phyloP scores from a whole-genome alignment of 352 stramenopile genomes.

The Pythium scleroteichum region DNA sequence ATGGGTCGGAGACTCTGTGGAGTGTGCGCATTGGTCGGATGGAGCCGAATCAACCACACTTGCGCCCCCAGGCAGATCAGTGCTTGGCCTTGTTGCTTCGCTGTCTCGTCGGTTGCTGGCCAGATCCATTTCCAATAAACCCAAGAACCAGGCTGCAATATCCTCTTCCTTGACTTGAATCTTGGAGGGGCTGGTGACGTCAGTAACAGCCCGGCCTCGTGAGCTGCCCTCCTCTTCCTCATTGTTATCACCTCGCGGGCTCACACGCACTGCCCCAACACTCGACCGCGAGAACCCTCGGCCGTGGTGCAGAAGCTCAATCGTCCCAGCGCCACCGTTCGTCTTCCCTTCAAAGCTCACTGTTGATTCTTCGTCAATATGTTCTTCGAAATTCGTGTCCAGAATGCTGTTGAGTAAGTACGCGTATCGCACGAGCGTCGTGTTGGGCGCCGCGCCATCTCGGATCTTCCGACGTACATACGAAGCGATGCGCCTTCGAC shows the following conservation, averaged over 20 bases:
- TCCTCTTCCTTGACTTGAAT: slow-evolving; percentile 60
- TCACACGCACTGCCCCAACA: background rate
- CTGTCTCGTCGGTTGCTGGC: slow-evolving; percentile 30
- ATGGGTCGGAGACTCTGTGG: background rate
- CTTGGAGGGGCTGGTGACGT: slow-evolving; percentile 28
- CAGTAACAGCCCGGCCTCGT: background rate
- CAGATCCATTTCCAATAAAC: slow-evolving; percentile 64
- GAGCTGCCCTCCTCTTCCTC: slow-evolving; percentile 5
- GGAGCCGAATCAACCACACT: too few species aligned
- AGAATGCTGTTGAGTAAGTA: slow-evolving; percentile 64
- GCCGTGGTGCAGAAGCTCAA: background rate
- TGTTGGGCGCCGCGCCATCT: slow-evolving; percentile 67
- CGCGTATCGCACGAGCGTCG: slow-evolving; percentile 58
- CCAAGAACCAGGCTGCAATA: slow-evolving; percentile 71
- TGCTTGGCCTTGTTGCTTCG: slow-evolving; percentile 11
- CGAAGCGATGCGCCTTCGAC: slow-evolving; percentile 48
- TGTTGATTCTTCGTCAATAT: slow-evolving; percentile 29
- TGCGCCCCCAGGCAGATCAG: too few species aligned
- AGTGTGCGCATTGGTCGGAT: too few species aligned
- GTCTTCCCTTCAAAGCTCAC: background rate
- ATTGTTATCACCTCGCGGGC: slow-evolving; percentile 1
- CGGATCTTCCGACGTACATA: slow-evolving; percentile 69
- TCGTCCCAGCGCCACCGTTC: background rate
- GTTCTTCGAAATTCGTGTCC: slow-evolving; percentile 71
- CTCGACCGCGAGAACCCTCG: background rate